Conservation (phyloP, 192 early-diverging fungal species). For the Kappamyces sp. region DNA sequence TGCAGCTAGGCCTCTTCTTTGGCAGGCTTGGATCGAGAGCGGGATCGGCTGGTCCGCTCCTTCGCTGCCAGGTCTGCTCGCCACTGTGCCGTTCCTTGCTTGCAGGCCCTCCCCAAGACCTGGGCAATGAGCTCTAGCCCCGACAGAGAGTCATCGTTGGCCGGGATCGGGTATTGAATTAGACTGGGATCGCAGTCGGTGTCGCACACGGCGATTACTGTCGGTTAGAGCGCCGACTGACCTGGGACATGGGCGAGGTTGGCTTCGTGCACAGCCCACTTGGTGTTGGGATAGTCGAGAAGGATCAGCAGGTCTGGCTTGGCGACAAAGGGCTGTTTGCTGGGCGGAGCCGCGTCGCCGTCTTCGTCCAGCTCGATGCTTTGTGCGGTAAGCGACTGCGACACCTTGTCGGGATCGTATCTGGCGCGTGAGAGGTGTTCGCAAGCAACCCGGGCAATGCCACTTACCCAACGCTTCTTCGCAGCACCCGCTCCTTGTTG, state of each 20-base stretch:
- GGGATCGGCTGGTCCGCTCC: no score
- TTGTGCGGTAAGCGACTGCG: background rate
- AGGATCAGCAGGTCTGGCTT: slow-evolving; percentile 79
- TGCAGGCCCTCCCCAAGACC: slow-evolving; percentile 63
- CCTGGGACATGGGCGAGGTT: background rate
- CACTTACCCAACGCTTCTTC: slow-evolving; percentile 37
- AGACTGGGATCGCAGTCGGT: slow-evolving; percentile 80
- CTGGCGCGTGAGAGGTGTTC: no score
- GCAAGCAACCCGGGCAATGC: no score
- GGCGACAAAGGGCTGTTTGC: slow-evolving; percentile 34
- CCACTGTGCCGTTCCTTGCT: slow-evolving; percentile 42
- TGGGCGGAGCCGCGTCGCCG: slow-evolving; percentile 28
- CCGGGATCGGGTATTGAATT: slow-evolving; percentile 89
- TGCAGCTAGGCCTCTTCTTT: no score
- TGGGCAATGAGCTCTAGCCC: slow-evolving; percentile 75
- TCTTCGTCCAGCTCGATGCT: slow-evolving; percentile 5
- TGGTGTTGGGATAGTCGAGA: slow-evolving; percentile 77
- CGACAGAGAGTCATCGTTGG: slow-evolving; percentile 83
- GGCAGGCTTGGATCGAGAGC: no score
- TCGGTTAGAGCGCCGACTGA: no score
- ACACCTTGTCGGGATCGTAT: slow-evolving; percentile 9
- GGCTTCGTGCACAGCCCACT: slow-evolving; percentile 54
- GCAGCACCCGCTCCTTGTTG: slow-evolving; percentile 68
- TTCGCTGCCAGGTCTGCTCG: no score
- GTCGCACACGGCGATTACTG: slow-evolving; percentile 85